Conservation (phyloP, 305 asterid species). For the Fraxinus ornus region DNA sequence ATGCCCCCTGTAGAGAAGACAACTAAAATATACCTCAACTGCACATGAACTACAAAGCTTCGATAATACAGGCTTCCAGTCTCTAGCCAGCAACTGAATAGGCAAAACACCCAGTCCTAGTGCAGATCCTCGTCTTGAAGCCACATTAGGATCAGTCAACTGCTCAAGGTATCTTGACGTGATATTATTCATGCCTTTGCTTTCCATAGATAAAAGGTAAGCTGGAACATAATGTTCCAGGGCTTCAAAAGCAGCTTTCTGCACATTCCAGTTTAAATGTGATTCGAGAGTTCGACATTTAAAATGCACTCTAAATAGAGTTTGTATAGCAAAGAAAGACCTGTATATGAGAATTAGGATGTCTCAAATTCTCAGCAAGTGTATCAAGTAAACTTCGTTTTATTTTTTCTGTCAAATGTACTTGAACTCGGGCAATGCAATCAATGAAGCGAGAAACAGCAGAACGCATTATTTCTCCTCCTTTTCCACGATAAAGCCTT, state of each 20-base stretch:
- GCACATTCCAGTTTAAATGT: constrained; percentile 28
- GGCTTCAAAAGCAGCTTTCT: constrained; percentile 87
- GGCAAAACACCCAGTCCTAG: constrained; percentile 88
- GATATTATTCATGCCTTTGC: constrained; percentile 51
- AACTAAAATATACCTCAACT: constrained; percentile 66
- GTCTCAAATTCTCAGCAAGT: constrained; percentile 85
- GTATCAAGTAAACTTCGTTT: constrained; percentile 77
- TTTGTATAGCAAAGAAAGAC: constrained; percentile 35
- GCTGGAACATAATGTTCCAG: constrained; percentile 59
- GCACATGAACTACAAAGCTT: constrained; percentile 73
- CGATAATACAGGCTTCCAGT: constrained; percentile 62
- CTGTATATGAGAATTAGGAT: constrained; percentile 91
- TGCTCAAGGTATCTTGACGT: constrained; percentile 70
- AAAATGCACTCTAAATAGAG: constrained; percentile 21
- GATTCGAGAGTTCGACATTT: constrained; percentile 19
- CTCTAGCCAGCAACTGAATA: constrained; percentile 57
- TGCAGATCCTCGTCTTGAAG: constrained; percentile 96
- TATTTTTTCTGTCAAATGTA: constrained; percentile 60
- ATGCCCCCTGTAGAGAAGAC: constrained; percentile 17
- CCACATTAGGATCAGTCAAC: constrained; percentile 82
- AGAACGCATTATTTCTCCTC: constrained; percentile 98
- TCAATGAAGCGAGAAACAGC: constrained; percentile 94
- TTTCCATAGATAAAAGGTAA: constrained; percentile 50
- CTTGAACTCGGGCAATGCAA: constrained; percentile 65
- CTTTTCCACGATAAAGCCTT: constrained; percentile 94